Percentiles rank a stretch among this genome's conserved stretches.
Evolutionary conservation across 345 rosid species (phyloP).

Genomic region (Sisymbrium altissimum): DNA sequence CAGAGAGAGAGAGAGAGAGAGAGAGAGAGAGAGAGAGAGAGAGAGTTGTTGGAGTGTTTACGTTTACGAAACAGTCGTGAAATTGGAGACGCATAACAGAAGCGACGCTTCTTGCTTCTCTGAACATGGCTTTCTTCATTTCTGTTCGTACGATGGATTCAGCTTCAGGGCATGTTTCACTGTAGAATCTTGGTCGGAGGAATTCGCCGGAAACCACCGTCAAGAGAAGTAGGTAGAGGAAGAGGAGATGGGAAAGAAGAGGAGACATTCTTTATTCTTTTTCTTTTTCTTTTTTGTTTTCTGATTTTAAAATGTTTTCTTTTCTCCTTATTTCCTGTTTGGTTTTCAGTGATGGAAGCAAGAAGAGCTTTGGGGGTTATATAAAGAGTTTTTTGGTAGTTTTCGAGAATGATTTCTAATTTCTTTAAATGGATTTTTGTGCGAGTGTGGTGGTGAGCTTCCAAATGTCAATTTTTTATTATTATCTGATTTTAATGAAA

Average conservation of each 20-base stretch:
- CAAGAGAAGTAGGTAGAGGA: slow-evolving; percentile 26
- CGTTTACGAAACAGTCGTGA: slow-evolving; percentile 96
- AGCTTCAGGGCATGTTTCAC: slow-evolving; percentile 70
- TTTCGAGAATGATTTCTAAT: slow-evolving; percentile 13
- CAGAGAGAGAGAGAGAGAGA: not conserved
- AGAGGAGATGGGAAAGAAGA: slow-evolving; percentile 9
- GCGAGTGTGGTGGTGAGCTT: slow-evolving; percentile 31
- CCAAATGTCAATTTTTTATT: not conserved
- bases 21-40: not conserved
- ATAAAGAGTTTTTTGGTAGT: slow-evolving; percentile 20
- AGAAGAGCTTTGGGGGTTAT: slow-evolving; percentile 14
- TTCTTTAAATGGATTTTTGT: not conserved
- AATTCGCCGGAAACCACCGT: slow-evolving; percentile 10
- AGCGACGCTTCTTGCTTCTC: slow-evolving; percentile 77
- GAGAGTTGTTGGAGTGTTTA: slow-evolving; percentile 18
- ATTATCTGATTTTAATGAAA: not conserved
- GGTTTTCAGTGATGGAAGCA: slow-evolving; percentile 10
- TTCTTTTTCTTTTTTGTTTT: no score
- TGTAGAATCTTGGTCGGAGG: slow-evolving; percentile 68
- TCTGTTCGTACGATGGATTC: slow-evolving; percentile 56
- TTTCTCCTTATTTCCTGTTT: not conserved
- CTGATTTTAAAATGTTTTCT: not conserved
- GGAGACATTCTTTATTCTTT: slow-evolving; percentile 15
- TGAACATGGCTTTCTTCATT: slow-evolving; percentile 56
- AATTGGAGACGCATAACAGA: slow-evolving; percentile 97